Base-by-base conservation (phyloP, 2,329 filamentous ascomycete genomes). In the Penicillium sp. region DNA sequence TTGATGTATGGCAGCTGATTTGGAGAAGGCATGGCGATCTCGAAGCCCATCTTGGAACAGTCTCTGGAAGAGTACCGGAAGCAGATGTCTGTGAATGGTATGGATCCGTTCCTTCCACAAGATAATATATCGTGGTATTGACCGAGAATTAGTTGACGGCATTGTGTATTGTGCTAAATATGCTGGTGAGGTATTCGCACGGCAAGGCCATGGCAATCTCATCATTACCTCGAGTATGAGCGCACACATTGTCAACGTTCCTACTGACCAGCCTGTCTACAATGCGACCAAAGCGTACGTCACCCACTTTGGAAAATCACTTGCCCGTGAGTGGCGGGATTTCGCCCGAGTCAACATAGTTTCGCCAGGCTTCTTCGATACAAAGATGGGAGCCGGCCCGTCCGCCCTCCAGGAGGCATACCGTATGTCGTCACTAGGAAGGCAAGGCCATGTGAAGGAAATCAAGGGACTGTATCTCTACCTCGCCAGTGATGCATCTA, bases 301-400 rank as follows among this genome's bases (percentile, higher is more conserved):
- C 15, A 77, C 73, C 2, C 79, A 81, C 48, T 72, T 81, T 33
- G 76, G 76, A 43, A 79, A 78, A 61, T 75, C 70, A 1, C 66
- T 81, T 24, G 77, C 78, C 0, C 67, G 75, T 5, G 78, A 81
- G 54, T 81, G 78, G 78, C 65, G 75, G 12, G 75, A 78, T 3
- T 79, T 80, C 54, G 78, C 77, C 3, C 70, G 78, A 3, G 78
- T 80, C 26, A 81, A 81, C 57, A 70, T 76, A 39, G 74, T 81
- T 10, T 75, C 72, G 0, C 75, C 75, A 0, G 76, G 76, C 0
- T 81, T 77, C 62, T 77, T 80, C 56, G 71, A 78, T 47, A 80
- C 77, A 0, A 76, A 77, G 56, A 77, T 80, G 70, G 75, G 76
- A 0, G 76, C 76, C 0, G 64, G 70, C 15, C 68, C 70, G 0